phyloP scores from a whole-genome alignment of 2,329 filamentous ascomycete genomes.

The Fusarium ambrosium region DNA sequence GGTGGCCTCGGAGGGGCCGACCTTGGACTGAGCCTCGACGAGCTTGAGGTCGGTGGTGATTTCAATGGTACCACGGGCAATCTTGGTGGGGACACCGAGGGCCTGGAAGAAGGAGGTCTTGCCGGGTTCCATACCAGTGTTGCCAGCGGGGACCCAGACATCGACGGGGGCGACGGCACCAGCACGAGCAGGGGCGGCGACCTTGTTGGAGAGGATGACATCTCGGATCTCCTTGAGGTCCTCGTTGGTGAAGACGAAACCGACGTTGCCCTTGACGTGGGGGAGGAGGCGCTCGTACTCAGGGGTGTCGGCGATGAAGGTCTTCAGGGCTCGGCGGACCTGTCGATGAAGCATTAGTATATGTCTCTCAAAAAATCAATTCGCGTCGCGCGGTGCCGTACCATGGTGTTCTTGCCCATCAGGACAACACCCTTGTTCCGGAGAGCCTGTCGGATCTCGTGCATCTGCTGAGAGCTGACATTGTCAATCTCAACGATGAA shows the following conservation, averaged over 20 bases:
- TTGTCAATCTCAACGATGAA: conserved; percentile 99
- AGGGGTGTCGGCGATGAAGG: conserved; percentile 88
- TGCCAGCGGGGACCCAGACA: conserved; percentile 96
- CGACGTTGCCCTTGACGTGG: conserved; percentile 96
- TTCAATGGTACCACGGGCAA: conserved; percentile 99
- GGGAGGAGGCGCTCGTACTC: conserved; percentile 99
- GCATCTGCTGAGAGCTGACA: conserved; percentile 99
- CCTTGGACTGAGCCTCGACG: conserved; percentile 91
- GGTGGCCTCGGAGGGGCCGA: conserved; percentile 98
- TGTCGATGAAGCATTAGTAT: conserved; percentile 53
- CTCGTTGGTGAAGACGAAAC: conserved; percentile 99
- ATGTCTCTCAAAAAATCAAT: background rate
- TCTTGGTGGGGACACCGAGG: conserved; percentile 99
- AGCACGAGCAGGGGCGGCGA: conserved; percentile 96
- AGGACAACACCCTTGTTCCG: conserved; percentile 93
- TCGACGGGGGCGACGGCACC: conserved; percentile 95
- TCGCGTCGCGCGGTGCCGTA: conserved; percentile 56
- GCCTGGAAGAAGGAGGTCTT: conserved; percentile 99
- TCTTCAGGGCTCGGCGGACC: conserved; percentile 97
- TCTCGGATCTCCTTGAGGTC: conserved; percentile 94
- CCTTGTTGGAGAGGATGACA: conserved; percentile 96
- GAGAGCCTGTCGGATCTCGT: conserved; percentile 96
- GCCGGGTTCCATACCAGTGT: conserved; percentile 99
- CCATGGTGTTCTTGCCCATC: conserved; percentile 99
- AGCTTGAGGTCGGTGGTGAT: conserved; percentile 98